These are phyloP conservation scores for Galeopsis tetrahit DNA, from an alignment of 257 asterid genomes.

Conservation along the genomic window DNA sequence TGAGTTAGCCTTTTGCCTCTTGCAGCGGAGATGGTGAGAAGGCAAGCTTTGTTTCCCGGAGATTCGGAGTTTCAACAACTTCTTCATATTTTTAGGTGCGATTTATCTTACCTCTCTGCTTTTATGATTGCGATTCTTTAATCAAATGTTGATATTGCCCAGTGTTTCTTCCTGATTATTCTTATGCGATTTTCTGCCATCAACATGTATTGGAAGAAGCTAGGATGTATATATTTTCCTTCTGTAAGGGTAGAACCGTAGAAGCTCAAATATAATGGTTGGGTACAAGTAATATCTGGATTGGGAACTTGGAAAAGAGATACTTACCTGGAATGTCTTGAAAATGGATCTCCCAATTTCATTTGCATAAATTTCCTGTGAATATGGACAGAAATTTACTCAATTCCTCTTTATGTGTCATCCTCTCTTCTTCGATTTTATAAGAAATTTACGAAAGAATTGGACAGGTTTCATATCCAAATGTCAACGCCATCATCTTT, in stretches of 20 bases:
- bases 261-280: neutral
- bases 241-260: neutral
- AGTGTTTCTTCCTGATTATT: neutral
- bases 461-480: neutral
- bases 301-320: conserved; percentile 1
- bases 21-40: conserved; percentile 91
- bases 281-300: neutral
- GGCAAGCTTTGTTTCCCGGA: conserved; percentile 92
- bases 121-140: conserved; percentile 8
- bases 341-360: neutral
- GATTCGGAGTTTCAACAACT: conserved; percentile 95
- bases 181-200: neutral
- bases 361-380: neutral
- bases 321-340: neutral
- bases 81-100: conserved; percentile 84
- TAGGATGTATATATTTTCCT: neutral
- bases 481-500: neutral
- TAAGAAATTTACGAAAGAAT: neutral
- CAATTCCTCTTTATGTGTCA: neutral
- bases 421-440: neutral
- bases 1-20: conserved; percentile 2
- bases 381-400: neutral
- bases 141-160: neutral
- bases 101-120: neutral
- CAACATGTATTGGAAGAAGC: neutral